Evolutionary conservation across 495 filamentous ascomycete species (phyloP), one percentile per base, ranked within the genome.

Genomic region (Antarctomyces pellizariae): DNA sequence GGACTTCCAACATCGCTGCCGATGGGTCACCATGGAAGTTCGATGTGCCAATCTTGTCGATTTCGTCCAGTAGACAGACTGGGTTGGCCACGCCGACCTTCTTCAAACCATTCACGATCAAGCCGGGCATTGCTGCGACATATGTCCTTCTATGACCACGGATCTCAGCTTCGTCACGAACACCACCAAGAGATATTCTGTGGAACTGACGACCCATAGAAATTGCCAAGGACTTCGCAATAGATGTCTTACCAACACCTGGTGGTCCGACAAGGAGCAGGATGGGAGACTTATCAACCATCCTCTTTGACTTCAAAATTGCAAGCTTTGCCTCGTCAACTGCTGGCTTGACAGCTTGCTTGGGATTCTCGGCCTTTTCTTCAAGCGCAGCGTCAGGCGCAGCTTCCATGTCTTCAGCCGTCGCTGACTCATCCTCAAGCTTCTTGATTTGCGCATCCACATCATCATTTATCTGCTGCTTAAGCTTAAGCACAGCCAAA

Each of bases 1-100:
- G 63, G 7, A 99, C 89, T 48, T 99, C 89, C 8, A 99, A 66
- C 80, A 99, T 90, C 1, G 89, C 89, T n/a, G 89, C 89, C 14
- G 79, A 89, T 5, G 89, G 89, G 40, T 99, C 89, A 18, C 89
- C 89, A 39, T 99, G 80, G 49, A 80, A 75, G 46, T 83, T 93
- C 19, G 78, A 67, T 31, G 71, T 71, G 32, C 89, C 83, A 28
- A 95, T 62, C 57, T 99, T 99, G 58, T 99, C 89, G 38, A 99
- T 93, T 51, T 99, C 89, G 45, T 99, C 89, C 13, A 99, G 68
- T 28, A 99, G 52, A 52, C 95, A 83, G 17, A 99, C 84, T 2
- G 89, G 89, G 42, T 99, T 99, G 2, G 78, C 67, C 10, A 95
- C 83, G 19, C 82, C 84, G 24, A 86, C 89, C 47, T 95, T 99